Percentiles rank a stretch among this genome's conserved stretches.
Evolutionary conservation across 208 protist genomes (phyloP).

Genomic region (Leptomonas seymouri): DNA sequence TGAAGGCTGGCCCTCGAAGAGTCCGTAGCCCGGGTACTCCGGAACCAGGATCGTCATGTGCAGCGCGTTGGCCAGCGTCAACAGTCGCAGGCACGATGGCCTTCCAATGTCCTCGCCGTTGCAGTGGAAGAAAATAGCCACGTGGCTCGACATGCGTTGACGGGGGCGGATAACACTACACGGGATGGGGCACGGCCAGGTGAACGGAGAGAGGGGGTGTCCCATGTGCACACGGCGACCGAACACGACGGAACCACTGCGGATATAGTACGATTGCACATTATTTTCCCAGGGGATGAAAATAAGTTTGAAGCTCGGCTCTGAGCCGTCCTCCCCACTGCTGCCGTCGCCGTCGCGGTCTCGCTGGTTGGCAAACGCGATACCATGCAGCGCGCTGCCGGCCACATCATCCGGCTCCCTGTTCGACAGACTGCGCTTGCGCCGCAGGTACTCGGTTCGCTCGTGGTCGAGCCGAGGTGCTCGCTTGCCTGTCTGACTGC

Average conservation of each 20-base stretch:
- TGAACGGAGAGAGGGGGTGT: slow-evolving; percentile 14
- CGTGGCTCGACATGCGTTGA: slow-evolving; percentile 52
- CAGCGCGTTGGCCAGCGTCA: slow-evolving; percentile 46
- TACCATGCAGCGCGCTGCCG: slow-evolving; percentile 19
- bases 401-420: slow-evolving; percentile 24
- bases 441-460: slow-evolving; percentile 27
- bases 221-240: slow-evolving; percentile 31
- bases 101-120: slow-evolving; percentile 58
- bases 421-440: slow-evolving; percentile 11
- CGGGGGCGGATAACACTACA: slow-evolving; percentile 50
- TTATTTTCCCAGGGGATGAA: slow-evolving; percentile 46
- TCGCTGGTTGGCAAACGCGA: slow-evolving; percentile 3
- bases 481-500: slow-evolving; percentile 20
- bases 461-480: slow-evolving; percentile 28
- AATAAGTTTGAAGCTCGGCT: slow-evolving; percentile 37
- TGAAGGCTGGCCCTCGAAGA: slow-evolving; percentile 35
- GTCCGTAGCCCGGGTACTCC: slow-evolving; percentile 52
- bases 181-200: slow-evolving; percentile 40
- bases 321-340: slow-evolving; percentile 1
- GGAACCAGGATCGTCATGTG: slow-evolving; percentile 51
- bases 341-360: not conserved
- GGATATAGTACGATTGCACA: slow-evolving; percentile 42
- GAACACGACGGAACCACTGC: slow-evolving; percentile 36
- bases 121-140: slow-evolving; percentile 52
- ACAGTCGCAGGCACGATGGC: slow-evolving; percentile 33